These are phyloP conservation scores for Westerdykella sp. DNA, from an alignment of 2,329 filamentous ascomycete genomes.

Conservation along the genomic window DNA sequence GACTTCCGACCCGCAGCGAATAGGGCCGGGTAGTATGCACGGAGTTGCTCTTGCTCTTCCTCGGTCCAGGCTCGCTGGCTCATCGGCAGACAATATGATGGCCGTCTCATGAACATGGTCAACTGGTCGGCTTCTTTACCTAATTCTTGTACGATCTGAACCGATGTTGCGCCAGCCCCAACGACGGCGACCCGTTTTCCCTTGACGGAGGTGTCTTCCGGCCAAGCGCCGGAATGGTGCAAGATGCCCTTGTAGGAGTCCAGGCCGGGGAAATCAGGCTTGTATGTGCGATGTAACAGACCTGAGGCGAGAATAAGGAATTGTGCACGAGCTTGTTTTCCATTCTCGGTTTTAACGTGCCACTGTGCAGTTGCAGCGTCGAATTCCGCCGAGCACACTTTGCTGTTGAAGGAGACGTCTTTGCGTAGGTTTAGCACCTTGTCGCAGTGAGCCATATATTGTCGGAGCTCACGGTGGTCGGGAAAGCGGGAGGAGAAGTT, in stretches of 20 bases:
- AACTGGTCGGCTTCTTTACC: conserved; percentile 16
- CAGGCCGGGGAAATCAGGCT: conserved; percentile 13
- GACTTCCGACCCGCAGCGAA: conserved; percentile 10
- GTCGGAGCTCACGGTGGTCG: conserved; percentile 17
- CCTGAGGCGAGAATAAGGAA: conserved; percentile 27
- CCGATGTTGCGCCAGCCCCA: conserved; percentile 23
- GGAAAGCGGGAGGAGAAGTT: conserved; percentile 20
- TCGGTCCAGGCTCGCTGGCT: conserved; percentile 13
- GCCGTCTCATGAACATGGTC: conserved; percentile 17
- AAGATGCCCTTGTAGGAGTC: conserved; percentile 17
- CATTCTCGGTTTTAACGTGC: conserved; percentile 42
- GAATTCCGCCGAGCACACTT: conserved; percentile 40
- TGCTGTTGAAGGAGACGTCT: conserved; percentile 37
- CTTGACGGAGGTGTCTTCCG: conserved; percentile 31
- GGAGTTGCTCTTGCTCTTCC: conserved; percentile 16
- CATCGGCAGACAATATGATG: conserved; percentile 23
- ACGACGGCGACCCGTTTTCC: conserved; percentile 22
- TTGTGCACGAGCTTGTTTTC: conserved; percentile 41
- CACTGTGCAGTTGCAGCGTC: conserved; percentile 36
- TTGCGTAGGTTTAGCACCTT: conserved; percentile 15
- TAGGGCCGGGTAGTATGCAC: conserved; percentile 21
- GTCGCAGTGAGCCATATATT: conserved; percentile 23
- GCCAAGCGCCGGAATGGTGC: conserved; percentile 19
- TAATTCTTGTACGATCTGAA: conserved; percentile 24
- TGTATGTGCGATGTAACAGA: conserved; percentile 12